Evolutionary conservation across 202 grass and related monocot genomes (phyloP).

Genomic region (Schoenoplectus tabernaemontani): DNA sequence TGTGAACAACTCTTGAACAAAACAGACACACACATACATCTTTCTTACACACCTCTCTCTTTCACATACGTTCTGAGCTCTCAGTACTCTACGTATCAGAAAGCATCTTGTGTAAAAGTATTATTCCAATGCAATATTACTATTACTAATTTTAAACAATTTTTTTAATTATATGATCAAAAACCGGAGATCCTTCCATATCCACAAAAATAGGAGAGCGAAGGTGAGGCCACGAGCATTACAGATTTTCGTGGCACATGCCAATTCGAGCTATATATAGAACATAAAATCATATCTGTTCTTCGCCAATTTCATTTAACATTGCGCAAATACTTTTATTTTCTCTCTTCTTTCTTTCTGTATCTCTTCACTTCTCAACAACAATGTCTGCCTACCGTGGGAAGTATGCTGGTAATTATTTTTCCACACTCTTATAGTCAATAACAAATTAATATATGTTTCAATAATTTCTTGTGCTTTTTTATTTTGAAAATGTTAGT

Average conservation of each 20-base stretch:
- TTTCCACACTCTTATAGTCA: not conserved
- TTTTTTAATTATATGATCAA: not conserved
- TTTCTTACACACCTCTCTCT: no score
- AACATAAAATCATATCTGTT: not conserved
- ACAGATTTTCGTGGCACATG: not conserved
- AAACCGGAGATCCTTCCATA: not conserved
- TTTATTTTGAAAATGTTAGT: not conserved
- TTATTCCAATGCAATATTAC: slow-evolving; percentile 1
- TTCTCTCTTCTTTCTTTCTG: not conserved
- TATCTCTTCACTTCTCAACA: not conserved
- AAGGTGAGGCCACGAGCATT: not conserved
- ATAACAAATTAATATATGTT: not conserved
- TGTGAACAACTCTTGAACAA: no score
- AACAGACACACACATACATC: no score
- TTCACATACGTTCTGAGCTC: no score
- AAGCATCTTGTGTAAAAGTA: not conserved
- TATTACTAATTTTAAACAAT: slow-evolving; percentile 13
- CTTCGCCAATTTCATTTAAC: not conserved
- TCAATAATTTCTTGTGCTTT: not conserved
- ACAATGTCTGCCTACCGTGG: slow-evolving; percentile 14
- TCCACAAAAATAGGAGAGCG: not conserved
- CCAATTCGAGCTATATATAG: slow-evolving; percentile 10
- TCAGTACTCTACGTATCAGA: no score
- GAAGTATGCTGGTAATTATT: slow-evolving; percentile 14
- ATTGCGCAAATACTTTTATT: slow-evolving; percentile 4